Conservation (phyloP, 2,329 filamentous ascomycete species). For the Fusarium papillatum region DNA sequence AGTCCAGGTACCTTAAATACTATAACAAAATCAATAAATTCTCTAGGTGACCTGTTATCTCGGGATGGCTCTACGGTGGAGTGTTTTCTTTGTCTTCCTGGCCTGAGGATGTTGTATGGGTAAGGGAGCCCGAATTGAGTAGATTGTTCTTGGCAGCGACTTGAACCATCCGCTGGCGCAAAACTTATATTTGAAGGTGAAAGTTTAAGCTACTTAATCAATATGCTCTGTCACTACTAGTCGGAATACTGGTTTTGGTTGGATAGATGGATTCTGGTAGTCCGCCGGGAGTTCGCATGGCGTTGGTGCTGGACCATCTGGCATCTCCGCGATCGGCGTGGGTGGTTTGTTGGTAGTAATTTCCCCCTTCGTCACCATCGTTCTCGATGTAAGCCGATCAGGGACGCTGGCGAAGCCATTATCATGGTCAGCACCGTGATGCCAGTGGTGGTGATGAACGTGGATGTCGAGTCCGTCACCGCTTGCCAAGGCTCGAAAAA, state of each 20-base stretch:
- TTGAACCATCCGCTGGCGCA: not conserved
- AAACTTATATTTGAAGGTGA: not conserved
- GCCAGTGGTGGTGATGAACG: slow-evolving; percentile 13
- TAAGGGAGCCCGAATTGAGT: not conserved
- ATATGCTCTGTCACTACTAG: not conserved
- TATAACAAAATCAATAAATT: not conserved
- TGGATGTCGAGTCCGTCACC: not conserved
- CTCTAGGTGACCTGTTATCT: not conserved
- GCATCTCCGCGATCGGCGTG: not conserved
- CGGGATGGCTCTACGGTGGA: not conserved
- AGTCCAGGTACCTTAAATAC: not conserved
- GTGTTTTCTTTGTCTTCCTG: too few species aligned
- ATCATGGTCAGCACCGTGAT: not conserved
- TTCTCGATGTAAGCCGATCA: not conserved
- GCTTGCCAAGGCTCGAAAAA: not conserved
- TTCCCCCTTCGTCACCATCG: not conserved
- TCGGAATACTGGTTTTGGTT: not conserved
- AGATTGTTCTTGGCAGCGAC: not conserved
- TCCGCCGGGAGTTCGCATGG: not conserved
- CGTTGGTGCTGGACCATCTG: not conserved
- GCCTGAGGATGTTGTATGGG: too few species aligned
- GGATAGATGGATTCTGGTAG: not conserved
- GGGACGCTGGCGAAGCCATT: not conserved
- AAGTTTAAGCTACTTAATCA: not conserved
- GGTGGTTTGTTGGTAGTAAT: not conserved